Evolutionary conservation across 1,284 basidiomycete genomes (phyloP).

Genomic region (Singerocomus inundabilis): DNA sequence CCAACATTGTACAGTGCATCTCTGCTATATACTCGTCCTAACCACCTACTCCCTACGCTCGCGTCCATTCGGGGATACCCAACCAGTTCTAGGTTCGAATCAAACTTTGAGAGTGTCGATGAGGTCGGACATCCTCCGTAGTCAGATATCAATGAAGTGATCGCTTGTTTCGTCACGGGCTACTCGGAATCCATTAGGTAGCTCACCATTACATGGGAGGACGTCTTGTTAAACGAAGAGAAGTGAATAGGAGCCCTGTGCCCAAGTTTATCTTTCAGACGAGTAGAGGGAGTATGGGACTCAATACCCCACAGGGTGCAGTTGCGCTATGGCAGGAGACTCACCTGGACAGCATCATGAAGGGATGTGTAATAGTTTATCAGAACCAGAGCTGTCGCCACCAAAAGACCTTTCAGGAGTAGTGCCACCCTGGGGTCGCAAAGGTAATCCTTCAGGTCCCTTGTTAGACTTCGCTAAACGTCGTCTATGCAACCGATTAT

Average conservation of each 20-base stretch:
- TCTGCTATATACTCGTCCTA: conserved; percentile 12
- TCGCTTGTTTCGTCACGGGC: conserved; percentile 8
- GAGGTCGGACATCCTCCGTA: not conserved
- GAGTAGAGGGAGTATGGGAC: not conserved
- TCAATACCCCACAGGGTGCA: not conserved
- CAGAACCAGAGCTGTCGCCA: not conserved
- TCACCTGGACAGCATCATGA: conserved; percentile 15
- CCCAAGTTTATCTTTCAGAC: not conserved
- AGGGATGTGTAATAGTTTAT: not conserved
- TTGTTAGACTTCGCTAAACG: conserved; percentile 19
- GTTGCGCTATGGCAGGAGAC: conserved; percentile 1
- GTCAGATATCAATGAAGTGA: conserved; percentile 8
- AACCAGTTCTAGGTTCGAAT: not conserved
- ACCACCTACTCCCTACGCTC: conserved; percentile 8
- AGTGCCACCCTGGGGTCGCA: not conserved
- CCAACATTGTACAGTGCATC: conserved; percentile 14
- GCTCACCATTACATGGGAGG: conserved; percentile 6
- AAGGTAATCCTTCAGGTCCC: conserved; percentile 1
- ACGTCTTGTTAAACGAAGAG: not conserved
- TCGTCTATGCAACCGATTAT: conserved; percentile 50
- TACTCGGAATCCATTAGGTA: not conserved
- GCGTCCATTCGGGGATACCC: not conserved
- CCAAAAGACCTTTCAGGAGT: conserved; percentile 3
- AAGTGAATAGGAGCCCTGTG: not conserved
- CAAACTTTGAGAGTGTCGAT: not conserved